Evolutionary conservation across 192 early-diverging fungal species (phyloP).

Genomic region (Coemansia asiatica): DNA sequence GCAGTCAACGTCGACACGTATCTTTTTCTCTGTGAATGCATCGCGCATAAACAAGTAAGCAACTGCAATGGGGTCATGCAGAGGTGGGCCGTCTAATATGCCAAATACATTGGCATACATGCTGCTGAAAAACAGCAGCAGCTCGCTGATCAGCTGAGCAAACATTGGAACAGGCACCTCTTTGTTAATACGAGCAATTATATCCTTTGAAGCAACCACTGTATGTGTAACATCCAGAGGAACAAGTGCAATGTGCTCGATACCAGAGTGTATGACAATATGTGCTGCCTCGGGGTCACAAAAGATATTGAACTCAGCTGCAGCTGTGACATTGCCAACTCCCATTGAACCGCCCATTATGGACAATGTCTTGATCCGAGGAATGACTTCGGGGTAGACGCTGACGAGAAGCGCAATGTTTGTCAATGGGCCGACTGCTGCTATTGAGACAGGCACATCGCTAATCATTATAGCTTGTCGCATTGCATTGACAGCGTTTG

Average conservation of each 20-base stretch:
- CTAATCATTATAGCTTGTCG: conserved; percentile 25
- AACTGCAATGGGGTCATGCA: conserved; percentile 34
- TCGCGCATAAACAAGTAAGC: conserved; percentile 31
- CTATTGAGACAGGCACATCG: conserved; percentile 18
- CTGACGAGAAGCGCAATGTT: conserved; percentile 55
- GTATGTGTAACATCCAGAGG: conserved; percentile 35
- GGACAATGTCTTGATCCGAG: conserved; percentile 36
- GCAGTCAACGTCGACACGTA: conserved; percentile 21
- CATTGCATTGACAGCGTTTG: conserved; percentile 26
- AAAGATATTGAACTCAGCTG: conserved; percentile 42
- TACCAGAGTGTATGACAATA: conserved; percentile 21
- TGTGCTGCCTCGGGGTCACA: conserved; percentile 43
- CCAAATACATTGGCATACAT: conserved; percentile 18
- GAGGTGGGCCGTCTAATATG: conserved; percentile 16
- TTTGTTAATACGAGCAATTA: conserved; percentile 20
- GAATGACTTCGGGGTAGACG: conserved; percentile 38
- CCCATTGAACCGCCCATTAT: conserved; percentile 51
- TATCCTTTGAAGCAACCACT: conserved; percentile 7
- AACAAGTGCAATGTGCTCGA: conserved; percentile 20
- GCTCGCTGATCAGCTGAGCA: conserved; percentile 15
- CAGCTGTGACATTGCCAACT: conserved; percentile 22
- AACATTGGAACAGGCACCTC: conserved; percentile 14
- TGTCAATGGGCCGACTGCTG: conserved; percentile 51
- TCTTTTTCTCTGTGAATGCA: conserved; percentile 10
- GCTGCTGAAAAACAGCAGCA: conserved; percentile 15